These are phyloP conservation scores for Shiraia bambusicola DNA, from an alignment of 2,329 filamentous ascomycete species.

Conservation along the genomic window DNA sequence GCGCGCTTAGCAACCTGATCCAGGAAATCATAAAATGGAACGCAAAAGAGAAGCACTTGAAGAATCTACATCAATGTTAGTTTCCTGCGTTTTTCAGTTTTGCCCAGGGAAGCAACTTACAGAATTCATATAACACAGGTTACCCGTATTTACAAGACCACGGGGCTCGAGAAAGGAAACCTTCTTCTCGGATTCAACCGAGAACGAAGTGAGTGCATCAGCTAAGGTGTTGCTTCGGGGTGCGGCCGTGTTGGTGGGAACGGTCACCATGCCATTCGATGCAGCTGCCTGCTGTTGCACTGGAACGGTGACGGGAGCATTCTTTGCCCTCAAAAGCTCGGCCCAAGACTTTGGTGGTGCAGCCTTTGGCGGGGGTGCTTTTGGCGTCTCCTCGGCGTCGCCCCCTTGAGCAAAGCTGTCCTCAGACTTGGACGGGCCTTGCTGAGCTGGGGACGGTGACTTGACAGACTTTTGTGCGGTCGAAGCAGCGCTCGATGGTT, in stretches of 20 bases:
- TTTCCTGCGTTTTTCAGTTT: neutral
- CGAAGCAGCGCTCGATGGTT: slow-evolving; percentile 36
- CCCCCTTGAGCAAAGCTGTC: slow-evolving; percentile 12
- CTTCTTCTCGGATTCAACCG: slow-evolving; percentile 64
- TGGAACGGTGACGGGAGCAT: slow-evolving; percentile 33
- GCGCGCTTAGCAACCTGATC: slow-evolving; percentile 82
- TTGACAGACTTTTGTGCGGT: slow-evolving; percentile 41
- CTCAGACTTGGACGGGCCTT: slow-evolving; percentile 12
- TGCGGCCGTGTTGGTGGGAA: slow-evolving; percentile 45
- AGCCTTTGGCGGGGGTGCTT: slow-evolving; percentile 49
- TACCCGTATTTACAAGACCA: slow-evolving; percentile 93
- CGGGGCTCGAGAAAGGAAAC: slow-evolving; percentile 86
- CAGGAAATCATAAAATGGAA: slow-evolving; percentile 91
- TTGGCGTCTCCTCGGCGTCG: slow-evolving; percentile 39
- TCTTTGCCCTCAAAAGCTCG: slow-evolving; percentile 62
- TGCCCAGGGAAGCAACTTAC: slow-evolving; percentile 57
- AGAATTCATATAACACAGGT: slow-evolving; percentile 99
- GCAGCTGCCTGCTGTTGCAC: slow-evolving; percentile 16
- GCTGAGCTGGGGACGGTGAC: slow-evolving; percentile 21
- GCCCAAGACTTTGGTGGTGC: slow-evolving; percentile 65
- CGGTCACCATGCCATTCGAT: slow-evolving; percentile 28
- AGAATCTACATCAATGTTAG: slow-evolving; percentile 66
- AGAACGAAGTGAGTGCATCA: slow-evolving; percentile 75
- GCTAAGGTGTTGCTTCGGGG: slow-evolving; percentile 65
- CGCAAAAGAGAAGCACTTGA: slow-evolving; percentile 91